phyloP scores from a whole-genome alignment of 768 basidiomycete species.

The Leucogyrophana mollusca region DNA sequence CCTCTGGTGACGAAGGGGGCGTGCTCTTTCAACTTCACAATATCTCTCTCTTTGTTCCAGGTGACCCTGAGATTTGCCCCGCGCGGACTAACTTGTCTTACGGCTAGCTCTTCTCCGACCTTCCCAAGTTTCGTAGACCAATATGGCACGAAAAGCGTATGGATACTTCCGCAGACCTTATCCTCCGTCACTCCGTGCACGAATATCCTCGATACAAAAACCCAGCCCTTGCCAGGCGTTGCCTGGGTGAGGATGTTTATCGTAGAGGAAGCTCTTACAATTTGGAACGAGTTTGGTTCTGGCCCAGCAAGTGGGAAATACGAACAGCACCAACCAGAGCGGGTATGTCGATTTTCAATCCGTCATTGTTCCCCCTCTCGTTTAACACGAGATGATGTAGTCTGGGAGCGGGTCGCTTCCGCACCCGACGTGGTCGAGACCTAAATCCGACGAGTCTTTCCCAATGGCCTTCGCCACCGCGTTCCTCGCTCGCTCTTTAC shows the following conservation, averaged over 20 bases:
- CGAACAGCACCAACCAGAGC: constrained; percentile 31
- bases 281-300: constrained; percentile 24
- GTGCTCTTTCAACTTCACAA: constrained; percentile 37
- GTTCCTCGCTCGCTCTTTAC: constrained; percentile 27
- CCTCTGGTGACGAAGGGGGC: constrained; percentile 12
- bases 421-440: constrained; percentile 33
- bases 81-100: constrained; percentile 50
- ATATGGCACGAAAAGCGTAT: constrained; percentile 48
- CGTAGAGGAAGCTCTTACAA: neutral
- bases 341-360: constrained; percentile 27
- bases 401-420: constrained; percentile 33
- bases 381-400: constrained; percentile 46
- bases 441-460: constrained; percentile 20
- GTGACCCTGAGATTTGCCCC: constrained; percentile 44
- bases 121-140: constrained; percentile 41
- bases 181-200: constrained; percentile 43
- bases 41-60: constrained; percentile 32
- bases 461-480: constrained; percentile 39
- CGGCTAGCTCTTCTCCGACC: constrained; percentile 33
- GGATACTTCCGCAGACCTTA: constrained; percentile 54
- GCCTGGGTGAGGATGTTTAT: constrained; percentile 40
- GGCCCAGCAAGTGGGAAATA: constrained; percentile 6
- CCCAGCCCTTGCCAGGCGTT: constrained; percentile 28
- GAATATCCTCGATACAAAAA: constrained; percentile 54
- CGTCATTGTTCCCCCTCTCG: constrained; percentile 33